Base-by-base conservation (phyloP, 345 rosid species). In the Citrus sp. region DNA sequence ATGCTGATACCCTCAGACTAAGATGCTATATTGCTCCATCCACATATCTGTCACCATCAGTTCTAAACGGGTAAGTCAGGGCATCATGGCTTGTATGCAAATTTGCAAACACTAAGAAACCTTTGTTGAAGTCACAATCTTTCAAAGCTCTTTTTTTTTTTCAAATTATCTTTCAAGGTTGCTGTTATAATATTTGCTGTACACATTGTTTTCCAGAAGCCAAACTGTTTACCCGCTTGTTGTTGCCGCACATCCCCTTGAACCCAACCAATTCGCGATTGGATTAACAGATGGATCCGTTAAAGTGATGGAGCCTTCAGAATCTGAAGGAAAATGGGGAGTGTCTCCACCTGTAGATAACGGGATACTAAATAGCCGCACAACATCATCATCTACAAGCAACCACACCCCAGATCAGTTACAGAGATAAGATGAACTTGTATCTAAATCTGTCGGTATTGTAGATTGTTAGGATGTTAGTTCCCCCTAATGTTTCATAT, bases 321-420 rank as follows among this genome's bases (percentile, higher is more conserved):
- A 89, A 78, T 86, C 88, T 0, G 97, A 91, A 55, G 87, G 90
- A 68, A 93, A 87, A 70, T 94, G 97, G 98, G 98, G 97, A 64
- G 69, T 81, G 13, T 66, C 70, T 60, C 92, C 93, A 1, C 92
- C 94, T 0, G 64, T 70, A 19, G 92, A 92, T 77, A 94, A 92
- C 24, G 98, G 94, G 67, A 68, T 86, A 30, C 79, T 89, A 74
- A 91, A 82, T 56, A 89, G 93, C 30, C 80, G 89, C 74, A 83
- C 94, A n/a, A 80, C 93, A 2, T 88, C 98, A 2, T 92, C 98
- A 13, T 90, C 98, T 7, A 89, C 92, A 59, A 90, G 94, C 89
- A 92, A 88, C 89, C 94, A 92, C 87, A 84, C 93, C 22, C 87
- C 88, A 1, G 97, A 93, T 82, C 94, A 85, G 74, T 75, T 88